A percentile compares a stretch with the other conserved stretches of the same genome.
Evolutionary conservation across 257 asterid species (phyloP).

Genomic region (Forsythia suspensa): DNA sequence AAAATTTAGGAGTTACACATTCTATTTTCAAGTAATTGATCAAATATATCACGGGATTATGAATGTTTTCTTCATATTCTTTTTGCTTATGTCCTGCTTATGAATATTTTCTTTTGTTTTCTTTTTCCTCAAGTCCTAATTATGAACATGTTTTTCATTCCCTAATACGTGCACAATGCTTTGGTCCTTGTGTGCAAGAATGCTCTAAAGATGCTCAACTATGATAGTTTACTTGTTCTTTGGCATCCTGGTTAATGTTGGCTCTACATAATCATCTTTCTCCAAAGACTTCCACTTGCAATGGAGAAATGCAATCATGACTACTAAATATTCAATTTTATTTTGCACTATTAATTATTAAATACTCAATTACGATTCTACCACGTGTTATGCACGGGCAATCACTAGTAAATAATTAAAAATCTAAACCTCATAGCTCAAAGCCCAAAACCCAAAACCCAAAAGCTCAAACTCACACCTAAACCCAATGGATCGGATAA

Average conservation of each 20-base stretch:
- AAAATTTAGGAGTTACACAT: neutral
- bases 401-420: no score
- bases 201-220: slow-evolving; percentile 52
- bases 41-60: neutral
- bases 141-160: neutral
- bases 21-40: slow-evolving; percentile 1
- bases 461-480: no score
- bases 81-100: no score
- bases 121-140: neutral
- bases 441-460: no score
- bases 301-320: neutral
- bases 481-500: no score
- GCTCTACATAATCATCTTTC: slow-evolving; percentile 59
- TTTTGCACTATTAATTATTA: no score
- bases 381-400: no score
- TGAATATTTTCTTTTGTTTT: neutral
- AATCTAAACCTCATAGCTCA: no score
- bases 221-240: slow-evolving; percentile 74
- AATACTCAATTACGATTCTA: no score
- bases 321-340: no score
- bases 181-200: slow-evolving; percentile 12
- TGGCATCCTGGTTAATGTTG: slow-evolving; percentile 84
- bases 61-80: neutral
- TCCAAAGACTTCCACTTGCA: slow-evolving; percentile 78
- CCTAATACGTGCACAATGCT: neutral